Conservation (phyloP, 2,329 filamentous ascomycete genomes). For the Thelonectria blattea region DNA sequence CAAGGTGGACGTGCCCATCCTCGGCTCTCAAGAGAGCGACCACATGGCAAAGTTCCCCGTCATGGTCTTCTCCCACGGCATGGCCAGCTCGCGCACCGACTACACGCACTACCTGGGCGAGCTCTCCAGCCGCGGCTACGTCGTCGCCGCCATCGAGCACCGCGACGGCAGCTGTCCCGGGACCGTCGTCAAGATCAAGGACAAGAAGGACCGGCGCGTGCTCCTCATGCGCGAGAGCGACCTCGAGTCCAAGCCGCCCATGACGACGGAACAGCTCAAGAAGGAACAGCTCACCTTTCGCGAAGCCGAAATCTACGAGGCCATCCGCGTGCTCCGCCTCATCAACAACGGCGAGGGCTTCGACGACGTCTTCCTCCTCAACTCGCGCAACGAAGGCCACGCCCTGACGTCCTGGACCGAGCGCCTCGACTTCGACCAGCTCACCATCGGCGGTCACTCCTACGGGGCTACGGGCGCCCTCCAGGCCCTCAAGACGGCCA, state of each 20-base stretch:
- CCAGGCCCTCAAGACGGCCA: conserved; percentile 59
- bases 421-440: conserved; percentile 59
- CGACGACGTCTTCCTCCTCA: conserved; percentile 45
- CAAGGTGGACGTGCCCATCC: conserved; percentile 52
- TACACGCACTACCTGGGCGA: conserved; percentile 59
- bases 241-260: conserved; percentile 38
- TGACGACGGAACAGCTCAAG: conserved; percentile 50
- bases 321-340: conserved; percentile 47
- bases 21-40: conserved; percentile 31
- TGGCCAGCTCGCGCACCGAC: conserved; percentile 56
- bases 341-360: conserved; percentile 50
- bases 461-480: conserved; percentile 70
- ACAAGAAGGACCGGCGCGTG: conserved; percentile 38
- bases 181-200: conserved; percentile 45
- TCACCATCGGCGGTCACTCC: conserved; percentile 67
- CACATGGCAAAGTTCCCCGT: conserved; percentile 46
- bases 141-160: conserved; percentile 59
- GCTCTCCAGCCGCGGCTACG: conserved; percentile 54
- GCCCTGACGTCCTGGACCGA: conserved; percentile 56
- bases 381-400: conserved; percentile 54
- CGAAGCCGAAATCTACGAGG: conserved; percentile 56
- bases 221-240: conserved; percentile 47
- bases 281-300: conserved; percentile 56
- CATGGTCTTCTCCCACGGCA: conserved; percentile 59
- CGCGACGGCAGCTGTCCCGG: conserved; percentile 59